Evolutionary conservation across 306 rosid species (phyloP).

Genomic region (Astragalus glycyphyllos): DNA sequence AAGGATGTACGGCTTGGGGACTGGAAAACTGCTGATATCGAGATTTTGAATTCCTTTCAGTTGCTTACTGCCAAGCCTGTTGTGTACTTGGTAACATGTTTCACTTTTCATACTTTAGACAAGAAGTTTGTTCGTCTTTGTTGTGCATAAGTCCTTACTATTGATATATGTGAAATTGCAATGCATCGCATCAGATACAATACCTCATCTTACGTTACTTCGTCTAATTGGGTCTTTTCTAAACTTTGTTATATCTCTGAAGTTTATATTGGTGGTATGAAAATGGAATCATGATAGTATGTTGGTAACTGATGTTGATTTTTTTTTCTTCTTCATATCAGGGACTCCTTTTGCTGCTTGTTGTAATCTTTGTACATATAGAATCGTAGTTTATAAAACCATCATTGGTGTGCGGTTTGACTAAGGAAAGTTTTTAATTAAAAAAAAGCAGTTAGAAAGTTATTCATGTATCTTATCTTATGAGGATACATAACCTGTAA

Average conservation of each 20-base stretch:
- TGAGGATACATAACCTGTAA: conserved; percentile 16
- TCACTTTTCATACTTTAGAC: conserved; percentile 2
- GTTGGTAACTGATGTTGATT: not conserved
- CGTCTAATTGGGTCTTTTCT: not conserved
- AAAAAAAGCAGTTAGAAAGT: not conserved
- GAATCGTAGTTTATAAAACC: not conserved
- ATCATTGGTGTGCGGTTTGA: not conserved
- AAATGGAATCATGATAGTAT: conserved; percentile 3
- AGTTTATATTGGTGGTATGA: conserved; percentile 5
- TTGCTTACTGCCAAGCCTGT: conserved; percentile 97
- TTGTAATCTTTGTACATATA: not conserved
- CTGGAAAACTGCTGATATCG: conserved; percentile 95
- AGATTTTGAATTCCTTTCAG: conserved; percentile 89
- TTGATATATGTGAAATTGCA: not conserved
- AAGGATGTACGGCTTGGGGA: conserved; percentile 96
- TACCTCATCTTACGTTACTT: not conserved
- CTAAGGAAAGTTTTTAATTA: conserved; percentile 6
- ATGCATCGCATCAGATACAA: not conserved
- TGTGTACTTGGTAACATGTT: conserved; percentile 78
- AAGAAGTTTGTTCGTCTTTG: conserved; percentile 18
- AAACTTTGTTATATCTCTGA: conserved; percentile 20
- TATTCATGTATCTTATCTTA: conserved; percentile 2
- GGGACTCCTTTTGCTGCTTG: not conserved
- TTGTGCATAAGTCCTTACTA: not conserved
- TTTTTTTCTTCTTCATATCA: not conserved